phyloP scores from a whole-genome alignment of 2,329 filamentous ascomycete genomes.

The Erysiphe pulchra region DNA sequence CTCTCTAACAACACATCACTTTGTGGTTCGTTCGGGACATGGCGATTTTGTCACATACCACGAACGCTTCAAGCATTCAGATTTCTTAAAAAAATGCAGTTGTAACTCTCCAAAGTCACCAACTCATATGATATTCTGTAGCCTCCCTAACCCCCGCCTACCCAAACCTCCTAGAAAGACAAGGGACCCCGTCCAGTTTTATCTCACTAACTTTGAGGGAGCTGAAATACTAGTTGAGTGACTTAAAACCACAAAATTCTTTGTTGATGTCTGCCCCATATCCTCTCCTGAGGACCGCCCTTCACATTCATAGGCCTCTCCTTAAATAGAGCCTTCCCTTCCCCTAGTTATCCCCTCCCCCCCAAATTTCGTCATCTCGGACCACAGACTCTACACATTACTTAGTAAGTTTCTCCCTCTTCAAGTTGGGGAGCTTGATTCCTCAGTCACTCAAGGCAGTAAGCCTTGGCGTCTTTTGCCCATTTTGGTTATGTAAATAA shows the following conservation, averaged over 20 bases:
- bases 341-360: background rate
- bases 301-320: no score
- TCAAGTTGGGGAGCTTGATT: no score
- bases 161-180: background rate
- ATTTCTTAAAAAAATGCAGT: background rate
- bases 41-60: background rate
- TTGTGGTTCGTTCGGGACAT: background rate
- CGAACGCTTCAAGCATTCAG: background rate
- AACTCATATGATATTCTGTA: background rate
- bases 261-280: no score
- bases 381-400: no score
- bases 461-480: no score
- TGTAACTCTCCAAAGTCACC: background rate
- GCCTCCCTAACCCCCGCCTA: background rate
- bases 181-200: background rate
- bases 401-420: no score
- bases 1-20: background rate
- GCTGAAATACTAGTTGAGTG: no score
- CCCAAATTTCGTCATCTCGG: slow-evolving; percentile 6
- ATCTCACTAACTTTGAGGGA: background rate
- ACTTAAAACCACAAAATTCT: no score
- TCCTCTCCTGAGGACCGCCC: no score
- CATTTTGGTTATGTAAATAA: no score
- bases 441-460: no score
- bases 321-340: no score